phyloP scores from a whole-genome alignment of 768 basidiomycete genomes.

The Trametes cingulata region DNA sequence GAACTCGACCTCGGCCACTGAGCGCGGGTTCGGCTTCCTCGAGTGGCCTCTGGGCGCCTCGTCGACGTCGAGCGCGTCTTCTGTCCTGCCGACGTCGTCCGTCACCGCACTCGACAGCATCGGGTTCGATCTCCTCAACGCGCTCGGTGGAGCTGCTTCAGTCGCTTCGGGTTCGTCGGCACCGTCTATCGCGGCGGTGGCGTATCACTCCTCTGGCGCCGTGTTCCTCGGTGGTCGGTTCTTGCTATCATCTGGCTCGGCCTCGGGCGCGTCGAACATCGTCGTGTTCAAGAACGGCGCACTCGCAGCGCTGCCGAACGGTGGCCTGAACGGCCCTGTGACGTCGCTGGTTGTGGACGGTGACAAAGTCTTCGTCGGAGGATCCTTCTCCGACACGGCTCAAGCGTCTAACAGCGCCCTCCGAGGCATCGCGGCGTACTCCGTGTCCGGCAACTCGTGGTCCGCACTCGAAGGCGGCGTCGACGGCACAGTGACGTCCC shows the following conservation, averaged over 20 bases:
- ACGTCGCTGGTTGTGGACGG: slow-evolving; percentile 62
- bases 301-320: slow-evolving; percentile 52
- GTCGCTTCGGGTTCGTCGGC: slow-evolving; percentile 38
- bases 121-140: slow-evolving; percentile 61
- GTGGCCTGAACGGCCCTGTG: slow-evolving; percentile 82
- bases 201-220: slow-evolving; percentile 62
- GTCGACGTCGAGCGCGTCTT: slow-evolving; percentile 55
- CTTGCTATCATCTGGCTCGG: slow-evolving; percentile 53
- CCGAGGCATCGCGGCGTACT: slow-evolving; percentile 67
- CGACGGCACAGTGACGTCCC: slow-evolving; percentile 67
- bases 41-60: slow-evolving; percentile 72
- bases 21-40: slow-evolving; percentile 77
- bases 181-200: slow-evolving; percentile 53
- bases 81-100: slow-evolving; percentile 63
- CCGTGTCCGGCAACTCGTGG: slow-evolving; percentile 69
- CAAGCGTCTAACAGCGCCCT: slow-evolving; percentile 54
- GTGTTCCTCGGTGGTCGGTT: slow-evolving; percentile 83
- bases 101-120: slow-evolving; percentile 67
- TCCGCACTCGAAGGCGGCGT: slow-evolving; percentile 68
- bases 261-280: slow-evolving; percentile 67
- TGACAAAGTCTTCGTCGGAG: slow-evolving; percentile 80
- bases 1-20: slow-evolving; percentile 36
- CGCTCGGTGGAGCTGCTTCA: slow-evolving; percentile 50
- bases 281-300: slow-evolving; percentile 64
- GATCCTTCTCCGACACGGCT: slow-evolving; percentile 74